Conservation (phyloP, 352 stramenopile species). For the Phytophthora capsici region DNA sequence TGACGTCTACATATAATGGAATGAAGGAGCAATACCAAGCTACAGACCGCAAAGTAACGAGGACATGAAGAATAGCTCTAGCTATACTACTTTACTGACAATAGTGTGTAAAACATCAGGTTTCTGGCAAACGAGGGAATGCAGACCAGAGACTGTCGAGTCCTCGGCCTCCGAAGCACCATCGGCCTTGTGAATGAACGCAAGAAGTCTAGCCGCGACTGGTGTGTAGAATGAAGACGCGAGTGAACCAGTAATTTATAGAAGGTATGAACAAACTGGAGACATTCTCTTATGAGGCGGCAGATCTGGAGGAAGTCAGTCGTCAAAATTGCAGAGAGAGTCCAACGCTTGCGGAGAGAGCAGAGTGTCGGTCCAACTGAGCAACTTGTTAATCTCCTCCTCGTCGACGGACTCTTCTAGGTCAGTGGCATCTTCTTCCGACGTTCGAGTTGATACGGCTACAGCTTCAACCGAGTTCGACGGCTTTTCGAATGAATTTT, state of each 20-base stretch:
- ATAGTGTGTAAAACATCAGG: constrained; percentile 25
- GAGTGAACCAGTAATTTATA: constrained; percentile 41
- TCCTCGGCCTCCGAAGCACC: constrained; percentile 39
- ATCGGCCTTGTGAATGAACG: constrained; percentile 24
- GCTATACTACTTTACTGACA: constrained; percentile 11
- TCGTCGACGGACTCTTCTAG: constrained; percentile 79
- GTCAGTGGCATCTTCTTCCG: constrained; percentile 22
- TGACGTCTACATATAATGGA: constrained; percentile 46
- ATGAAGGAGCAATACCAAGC: constrained; percentile 60
- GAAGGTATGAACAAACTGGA: constrained; percentile 27
- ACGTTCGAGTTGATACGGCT: constrained; percentile 7
- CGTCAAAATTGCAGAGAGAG: constrained; percentile 46
- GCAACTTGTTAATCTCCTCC: constrained; percentile 77
- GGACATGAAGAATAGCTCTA: neutral
- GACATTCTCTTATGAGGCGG: neutral
- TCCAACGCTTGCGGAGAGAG: constrained; percentile 55
- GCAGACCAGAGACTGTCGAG: constrained; percentile 27
- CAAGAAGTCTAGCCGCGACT: constrained; percentile 4
- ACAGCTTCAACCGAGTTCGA: neutral
- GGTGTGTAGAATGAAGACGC: constrained; percentile 16
- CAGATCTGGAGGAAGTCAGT: constrained; percentile 10
- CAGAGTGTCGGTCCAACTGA: constrained; percentile 83
- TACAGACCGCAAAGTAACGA: constrained; percentile 63
- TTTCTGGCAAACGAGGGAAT: constrained; percentile 44
- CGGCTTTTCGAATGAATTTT: neutral